Conservation (phyloP, 331 rosid species). For the Rhamnella rubrinervis region DNA sequence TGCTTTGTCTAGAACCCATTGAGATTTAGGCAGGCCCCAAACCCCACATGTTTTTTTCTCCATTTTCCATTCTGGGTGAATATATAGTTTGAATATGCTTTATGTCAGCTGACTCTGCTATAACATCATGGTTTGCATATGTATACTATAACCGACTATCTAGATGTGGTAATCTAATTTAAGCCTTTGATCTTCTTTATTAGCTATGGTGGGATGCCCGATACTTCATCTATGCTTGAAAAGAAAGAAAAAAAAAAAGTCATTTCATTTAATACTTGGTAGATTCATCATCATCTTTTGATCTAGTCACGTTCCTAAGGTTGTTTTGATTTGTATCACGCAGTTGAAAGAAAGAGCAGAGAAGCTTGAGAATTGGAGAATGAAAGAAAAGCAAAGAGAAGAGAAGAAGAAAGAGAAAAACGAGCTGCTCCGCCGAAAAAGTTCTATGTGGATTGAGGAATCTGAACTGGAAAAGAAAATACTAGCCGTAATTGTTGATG, state of each 20-base stretch:
- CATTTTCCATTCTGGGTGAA: too few relatives aligned
- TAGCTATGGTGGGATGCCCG: too few relatives aligned
- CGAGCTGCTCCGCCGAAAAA: slow-evolving; percentile 46
- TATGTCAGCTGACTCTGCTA: too few relatives aligned
- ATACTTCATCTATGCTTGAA: not conserved
- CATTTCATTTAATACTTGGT: not conserved
- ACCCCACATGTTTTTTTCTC: too few relatives aligned
- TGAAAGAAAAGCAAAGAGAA: slow-evolving; percentile 43
- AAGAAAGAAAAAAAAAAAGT: not conserved
- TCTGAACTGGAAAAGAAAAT: slow-evolving; percentile 45
- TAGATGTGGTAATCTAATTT: too few relatives aligned
- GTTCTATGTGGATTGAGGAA: slow-evolving; percentile 79
- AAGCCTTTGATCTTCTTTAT: too few relatives aligned
- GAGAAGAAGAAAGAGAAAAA: slow-evolving; percentile 63
- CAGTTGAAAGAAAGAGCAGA: slow-evolving; percentile 87
- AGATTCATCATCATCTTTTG: not conserved
- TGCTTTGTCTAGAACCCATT: too few relatives aligned
- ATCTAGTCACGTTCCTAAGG: not conserved
- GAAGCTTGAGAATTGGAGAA: slow-evolving; percentile 84
- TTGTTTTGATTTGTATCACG: not conserved
- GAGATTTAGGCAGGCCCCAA: too few relatives aligned
- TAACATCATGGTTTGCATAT: too few relatives aligned
- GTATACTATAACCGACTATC: too few relatives aligned
- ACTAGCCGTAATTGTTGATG: slow-evolving; percentile 28
- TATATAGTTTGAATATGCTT: too few relatives aligned